Evolutionary conservation across 208 protist genomes (phyloP).

Genomic region (Kentomonas sorsogonicus): DNA sequence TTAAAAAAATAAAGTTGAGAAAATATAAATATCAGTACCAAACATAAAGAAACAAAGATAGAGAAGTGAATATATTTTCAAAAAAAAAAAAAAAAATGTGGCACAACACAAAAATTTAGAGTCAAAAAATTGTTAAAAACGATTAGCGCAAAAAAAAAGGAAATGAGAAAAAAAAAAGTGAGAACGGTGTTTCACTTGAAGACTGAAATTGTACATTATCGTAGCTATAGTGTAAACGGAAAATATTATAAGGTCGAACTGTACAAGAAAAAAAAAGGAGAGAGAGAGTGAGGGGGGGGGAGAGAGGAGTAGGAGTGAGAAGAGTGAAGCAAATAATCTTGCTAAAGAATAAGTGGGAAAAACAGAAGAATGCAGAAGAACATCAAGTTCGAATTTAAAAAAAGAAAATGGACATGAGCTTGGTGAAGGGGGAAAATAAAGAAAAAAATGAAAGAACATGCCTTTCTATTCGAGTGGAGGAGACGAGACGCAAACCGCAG

Average conservation of each 20-base stretch:
- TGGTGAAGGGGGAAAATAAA: constrained; percentile 1
- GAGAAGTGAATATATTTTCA: not conserved
- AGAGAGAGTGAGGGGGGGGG: no score
- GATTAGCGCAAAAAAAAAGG: constrained; percentile 9
- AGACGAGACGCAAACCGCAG: no score
- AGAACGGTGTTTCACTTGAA: no score
- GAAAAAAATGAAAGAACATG: no score
- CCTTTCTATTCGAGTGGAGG: no score
- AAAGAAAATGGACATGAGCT: not conserved
- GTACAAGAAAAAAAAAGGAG: constrained; percentile 8
- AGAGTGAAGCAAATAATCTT: no score
- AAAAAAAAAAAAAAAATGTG: not conserved
- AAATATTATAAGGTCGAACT: no score
- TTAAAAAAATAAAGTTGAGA: not conserved
- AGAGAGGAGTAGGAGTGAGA: no score
- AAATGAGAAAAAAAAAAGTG: not conserved
- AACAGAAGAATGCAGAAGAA: not conserved
- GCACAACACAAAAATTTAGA: not conserved
- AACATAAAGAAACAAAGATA: constrained; percentile 6
- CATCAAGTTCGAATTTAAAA: not conserved
- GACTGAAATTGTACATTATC: no score
- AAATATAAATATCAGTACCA: constrained; percentile 7
- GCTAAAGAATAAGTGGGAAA: no score
- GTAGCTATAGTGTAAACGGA: no score
- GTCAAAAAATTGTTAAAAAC: not conserved